Evolutionary conservation across 2,329 filamentous ascomycete genomes (phyloP), one percentile per base, ranked within the genome.

Genomic region (Furcasterigmium sp.): DNA sequence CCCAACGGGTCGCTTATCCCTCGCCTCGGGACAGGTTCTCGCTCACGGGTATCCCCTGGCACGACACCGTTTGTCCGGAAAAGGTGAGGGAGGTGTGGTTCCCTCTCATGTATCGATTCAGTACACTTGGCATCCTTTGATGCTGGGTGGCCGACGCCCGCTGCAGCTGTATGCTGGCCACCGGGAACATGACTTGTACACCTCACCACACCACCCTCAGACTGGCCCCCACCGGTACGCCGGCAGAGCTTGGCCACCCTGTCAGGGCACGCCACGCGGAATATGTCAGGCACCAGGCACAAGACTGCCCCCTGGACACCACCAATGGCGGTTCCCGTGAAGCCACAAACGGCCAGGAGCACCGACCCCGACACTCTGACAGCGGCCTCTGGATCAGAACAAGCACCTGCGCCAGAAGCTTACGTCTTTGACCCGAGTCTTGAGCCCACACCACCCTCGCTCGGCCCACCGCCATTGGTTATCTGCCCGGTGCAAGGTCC

Each of bases 271-370:
- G 56, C 62, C 64, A 67, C 61, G 65, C 67, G 61, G 60, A 55
- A 51, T 46, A 56, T 62, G 62, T 59, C 63, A 69, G 66, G 66
- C 61, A 69, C 66, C 63, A 62, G 63, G 60, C 53, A 61, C 61
- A 41, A 51, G 46, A 50, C 52, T 53, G 37, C 44, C 50, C 42
- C 25, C 42, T 32, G 46, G 42, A 51, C 32, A n/a, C 32, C 17
- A 37, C 65, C 64, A 67, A 65, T 65, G 44, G 47, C 37, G n/a
- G 39, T 21, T 32, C 38, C 32, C 45, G 17, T 38, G 26, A 32
- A 32, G 32, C 32, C 32, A 35, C 25, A 34, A 32, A 32, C 30
- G 32, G 32, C 9, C 15, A 17, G 32, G 32, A 35, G 4, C 10
- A 32, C 6, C 14, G 29, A 32, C 14, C 29, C 29, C 14, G 29